Evolutionary conservation across 805 yeast genomes (phyloP).

Genomic region (Ogataea kodamae): DNA sequence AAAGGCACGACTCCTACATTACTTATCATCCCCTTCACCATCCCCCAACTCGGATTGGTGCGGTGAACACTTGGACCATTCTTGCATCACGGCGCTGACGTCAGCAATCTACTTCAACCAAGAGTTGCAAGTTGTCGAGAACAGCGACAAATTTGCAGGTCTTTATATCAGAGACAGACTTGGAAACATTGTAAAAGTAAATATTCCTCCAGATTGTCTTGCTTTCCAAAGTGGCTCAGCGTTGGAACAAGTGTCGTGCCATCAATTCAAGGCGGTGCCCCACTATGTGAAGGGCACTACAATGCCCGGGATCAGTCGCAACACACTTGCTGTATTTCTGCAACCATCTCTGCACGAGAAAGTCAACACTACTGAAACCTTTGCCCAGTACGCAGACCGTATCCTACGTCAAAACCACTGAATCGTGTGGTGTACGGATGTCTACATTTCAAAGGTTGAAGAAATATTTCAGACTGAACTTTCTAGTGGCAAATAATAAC

Average conservation of each 20-base stretch:
- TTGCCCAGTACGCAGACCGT: conserved; percentile 46
- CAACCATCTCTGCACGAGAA: conserved; percentile 53
- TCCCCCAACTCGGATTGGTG: conserved; percentile 46
- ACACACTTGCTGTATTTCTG: conserved; percentile 59
- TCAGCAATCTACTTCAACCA: conserved; percentile 51
- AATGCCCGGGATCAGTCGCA: conserved; percentile 39
- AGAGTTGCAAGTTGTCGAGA: conserved; percentile 25
- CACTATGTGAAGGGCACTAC: conserved; percentile 50
- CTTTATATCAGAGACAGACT: conserved; percentile 46
- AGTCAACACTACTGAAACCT: conserved; percentile 43
- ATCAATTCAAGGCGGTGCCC: conserved; percentile 53
- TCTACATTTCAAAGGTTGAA: conserved; percentile 1
- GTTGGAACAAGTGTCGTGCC: conserved; percentile 46
- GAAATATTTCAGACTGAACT: too few relatives aligned
- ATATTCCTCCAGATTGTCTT: conserved; percentile 50
- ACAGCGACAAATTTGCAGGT: conserved; percentile 47
- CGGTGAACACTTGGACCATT: conserved; percentile 59
- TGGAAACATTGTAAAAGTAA: conserved; percentile 45
- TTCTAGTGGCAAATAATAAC: conserved; percentile 12
- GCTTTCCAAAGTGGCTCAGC: conserved; percentile 64
- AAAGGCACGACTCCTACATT: conserved; percentile 56
- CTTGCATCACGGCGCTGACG: conserved; percentile 57
- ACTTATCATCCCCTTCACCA: conserved; percentile 19
- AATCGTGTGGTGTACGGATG: conserved; percentile 2
- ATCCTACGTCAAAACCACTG: conserved; percentile 41